Base-by-base conservation (phyloP, 345 rosid genomes). In the Turritis glabra region DNA sequence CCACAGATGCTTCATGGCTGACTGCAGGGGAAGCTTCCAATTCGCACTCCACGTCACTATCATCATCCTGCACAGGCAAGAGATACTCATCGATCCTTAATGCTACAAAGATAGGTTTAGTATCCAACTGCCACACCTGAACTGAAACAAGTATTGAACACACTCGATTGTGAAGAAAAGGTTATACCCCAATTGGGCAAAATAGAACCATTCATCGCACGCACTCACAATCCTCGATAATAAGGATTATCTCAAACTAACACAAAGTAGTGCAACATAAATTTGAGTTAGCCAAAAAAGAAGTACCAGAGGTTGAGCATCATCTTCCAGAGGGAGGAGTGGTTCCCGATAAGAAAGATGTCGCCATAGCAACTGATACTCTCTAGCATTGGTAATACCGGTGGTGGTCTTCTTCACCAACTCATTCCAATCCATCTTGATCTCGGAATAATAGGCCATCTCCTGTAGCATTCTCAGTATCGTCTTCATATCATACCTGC, bases 361-460 rank as follows among this genome's bases (percentile, higher is more conserved):
- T 44, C 99, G 75, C 99, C 99, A 92, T 25, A 95, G 80, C 93
- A 89, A 83, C 81, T 82, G 94, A 46, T 83, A 89, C 71, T 90
- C 97, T 64, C 94, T 84, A 21, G 88, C 87, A 80, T 76, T 84
- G 9, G 94, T 79, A 55, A 90, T 90, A 15, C 94, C 94, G 7
- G 92, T 90, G 18, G 85, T 67, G n/a, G 87, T 82, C 72, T 78
- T 87, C 77, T 82, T 84, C 53, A 86, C 88, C 72, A 90, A 22
- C 48, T 79, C 87, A 43, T 80, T 51, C 92, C 94, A 90, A 32
- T 90, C 87, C 29, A 87, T 72, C 81, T 81, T 84, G 17, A 17
- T 64, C 2, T 73, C 83, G 8, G 80, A 63, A 67, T 38, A 75
- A 40, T 76, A 84, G 0, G 86, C 68, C 72, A 89, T 86, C 54